Conservation (phyloP, 805 yeast genomes). For the Lipomyces sp. region DNA sequence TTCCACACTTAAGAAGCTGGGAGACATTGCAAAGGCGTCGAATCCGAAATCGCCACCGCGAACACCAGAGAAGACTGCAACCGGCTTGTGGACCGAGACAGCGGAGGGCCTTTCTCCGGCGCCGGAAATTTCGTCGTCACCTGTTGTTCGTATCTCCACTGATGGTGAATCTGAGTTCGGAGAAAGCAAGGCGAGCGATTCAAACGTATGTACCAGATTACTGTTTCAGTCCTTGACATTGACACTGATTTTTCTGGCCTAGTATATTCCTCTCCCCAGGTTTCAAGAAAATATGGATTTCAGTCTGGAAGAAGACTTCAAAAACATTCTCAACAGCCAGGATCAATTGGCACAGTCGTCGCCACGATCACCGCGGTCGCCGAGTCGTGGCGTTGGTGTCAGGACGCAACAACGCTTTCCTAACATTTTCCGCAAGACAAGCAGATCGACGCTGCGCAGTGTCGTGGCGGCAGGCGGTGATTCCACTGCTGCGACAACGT, state of each 20-base stretch:
- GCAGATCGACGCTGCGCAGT: slow-evolving; percentile 21
- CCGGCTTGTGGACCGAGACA: background rate
- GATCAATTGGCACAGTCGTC: slow-evolving; percentile 9
- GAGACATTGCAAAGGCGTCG: background rate
- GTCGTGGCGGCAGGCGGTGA: slow-evolving; percentile 17
- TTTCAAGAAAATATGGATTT: slow-evolving; percentile 20
- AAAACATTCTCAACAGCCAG: slow-evolving; percentile 27
- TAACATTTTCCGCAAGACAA: slow-evolving; percentile 22
- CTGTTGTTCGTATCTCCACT: background rate
- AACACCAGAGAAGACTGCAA: background rate
- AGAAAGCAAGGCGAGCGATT: background rate
- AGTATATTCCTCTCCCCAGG: slow-evolving; percentile 3
- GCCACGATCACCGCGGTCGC: slow-evolving; percentile 20
- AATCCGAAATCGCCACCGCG: background rate
- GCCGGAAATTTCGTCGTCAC: background rate
- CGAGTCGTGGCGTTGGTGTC: slow-evolving; percentile 15
- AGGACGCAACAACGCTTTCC: slow-evolving; percentile 27
- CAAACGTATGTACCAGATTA: background rate
- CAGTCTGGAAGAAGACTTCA: slow-evolving; percentile 39
- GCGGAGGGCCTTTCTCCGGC: background rate
- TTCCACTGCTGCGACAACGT: slow-evolving; percentile 15
- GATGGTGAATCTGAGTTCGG: background rate
- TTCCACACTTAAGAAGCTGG: background rate
- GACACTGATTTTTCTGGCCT: background rate
- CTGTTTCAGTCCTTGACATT: background rate